phyloP scores from a whole-genome alignment of 2,329 filamentous ascomycete species.

The Cordyceps tenuipes region DNA sequence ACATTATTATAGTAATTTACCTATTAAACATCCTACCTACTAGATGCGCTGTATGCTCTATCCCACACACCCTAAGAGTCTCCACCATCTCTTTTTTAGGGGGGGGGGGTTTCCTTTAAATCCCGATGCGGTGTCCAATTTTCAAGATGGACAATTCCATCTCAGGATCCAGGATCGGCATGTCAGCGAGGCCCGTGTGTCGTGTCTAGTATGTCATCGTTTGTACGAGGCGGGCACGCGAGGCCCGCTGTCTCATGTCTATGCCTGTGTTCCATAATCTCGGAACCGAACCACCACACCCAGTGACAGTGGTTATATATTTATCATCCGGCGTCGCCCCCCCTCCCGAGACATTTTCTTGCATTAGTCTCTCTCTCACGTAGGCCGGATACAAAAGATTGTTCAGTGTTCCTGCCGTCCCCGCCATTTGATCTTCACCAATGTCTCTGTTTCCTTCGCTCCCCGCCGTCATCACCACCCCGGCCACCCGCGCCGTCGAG shows the following conservation, averaged over 20 bases:
- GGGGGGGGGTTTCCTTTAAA: not conserved
- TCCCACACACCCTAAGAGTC: not conserved
- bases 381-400: too few relatives aligned
- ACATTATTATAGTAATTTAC: too few relatives aligned
- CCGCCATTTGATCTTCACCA: too few relatives aligned
- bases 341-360: not conserved
- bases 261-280: not conserved
- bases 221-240: too few relatives aligned
- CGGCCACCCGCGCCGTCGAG: conserved; percentile 32
- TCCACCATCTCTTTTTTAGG: not conserved
- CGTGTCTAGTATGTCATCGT: too few relatives aligned
- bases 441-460: conserved; percentile 21
- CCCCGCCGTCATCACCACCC: conserved; percentile 29
- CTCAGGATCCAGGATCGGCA: not conserved
- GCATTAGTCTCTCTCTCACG: not conserved
- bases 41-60: too few relatives aligned
- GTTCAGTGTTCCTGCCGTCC: too few relatives aligned
- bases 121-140: not conserved
- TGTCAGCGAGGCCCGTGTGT: not conserved
- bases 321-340: not conserved
- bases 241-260: not conserved
- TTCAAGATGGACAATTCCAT: not conserved
- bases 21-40: too few relatives aligned
- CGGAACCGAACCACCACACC: not conserved
- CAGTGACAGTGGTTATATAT: too few relatives aligned